Conservation (phyloP, 1,284 basidiomycete species). For the Anthracocystis setariae region DNA sequence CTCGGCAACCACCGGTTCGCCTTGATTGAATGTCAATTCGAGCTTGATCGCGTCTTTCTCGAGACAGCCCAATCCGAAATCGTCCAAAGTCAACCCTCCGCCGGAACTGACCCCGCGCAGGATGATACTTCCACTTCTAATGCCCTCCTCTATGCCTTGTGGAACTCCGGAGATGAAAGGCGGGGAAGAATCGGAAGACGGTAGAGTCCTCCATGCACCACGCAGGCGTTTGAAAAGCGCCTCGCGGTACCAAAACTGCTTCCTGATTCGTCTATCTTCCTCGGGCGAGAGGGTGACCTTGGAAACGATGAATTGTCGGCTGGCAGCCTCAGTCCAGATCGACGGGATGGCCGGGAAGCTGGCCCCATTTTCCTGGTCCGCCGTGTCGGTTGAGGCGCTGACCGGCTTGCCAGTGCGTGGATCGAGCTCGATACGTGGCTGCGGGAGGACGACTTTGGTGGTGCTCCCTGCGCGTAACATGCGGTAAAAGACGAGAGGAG, state of each 20-base stretch:
- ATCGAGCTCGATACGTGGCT: conserved; percentile 71
- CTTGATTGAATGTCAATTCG: conserved; percentile 3
- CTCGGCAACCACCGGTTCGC: conserved; percentile 12
- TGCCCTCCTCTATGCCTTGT: conserved; percentile 1
- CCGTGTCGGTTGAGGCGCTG: conserved; percentile 67
- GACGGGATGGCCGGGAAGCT: conserved; percentile 80
- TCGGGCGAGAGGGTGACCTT: conserved; percentile 75
- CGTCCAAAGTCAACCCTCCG: conserved; percentile 14
- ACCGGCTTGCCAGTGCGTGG: conserved; percentile 4
- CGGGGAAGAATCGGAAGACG: not conserved
- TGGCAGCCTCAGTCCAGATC: conserved; percentile 69
- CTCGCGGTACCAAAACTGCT: conserved; percentile 94
- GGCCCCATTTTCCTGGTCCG: conserved; percentile 74
- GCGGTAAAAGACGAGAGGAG: conserved; percentile 21
- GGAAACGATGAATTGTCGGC: conserved; percentile 90
- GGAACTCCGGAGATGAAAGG: not conserved
- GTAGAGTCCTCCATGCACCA: conserved; percentile 77
- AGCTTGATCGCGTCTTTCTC: conserved; percentile 20
- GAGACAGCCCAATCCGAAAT: conserved; percentile 3
- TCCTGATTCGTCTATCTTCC: conserved; percentile 76
- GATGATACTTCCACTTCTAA: conserved; percentile 4
- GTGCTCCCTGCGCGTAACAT: conserved; percentile 21
- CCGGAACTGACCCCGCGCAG: conserved; percentile 16
- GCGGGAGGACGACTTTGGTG: conserved; percentile 61
- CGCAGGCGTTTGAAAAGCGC: conserved; percentile 77